Evolutionary conservation across 1,284 basidiomycete species (phyloP), one percentile per base, ranked within the genome.

Genomic region (Chiua sp.): DNA sequence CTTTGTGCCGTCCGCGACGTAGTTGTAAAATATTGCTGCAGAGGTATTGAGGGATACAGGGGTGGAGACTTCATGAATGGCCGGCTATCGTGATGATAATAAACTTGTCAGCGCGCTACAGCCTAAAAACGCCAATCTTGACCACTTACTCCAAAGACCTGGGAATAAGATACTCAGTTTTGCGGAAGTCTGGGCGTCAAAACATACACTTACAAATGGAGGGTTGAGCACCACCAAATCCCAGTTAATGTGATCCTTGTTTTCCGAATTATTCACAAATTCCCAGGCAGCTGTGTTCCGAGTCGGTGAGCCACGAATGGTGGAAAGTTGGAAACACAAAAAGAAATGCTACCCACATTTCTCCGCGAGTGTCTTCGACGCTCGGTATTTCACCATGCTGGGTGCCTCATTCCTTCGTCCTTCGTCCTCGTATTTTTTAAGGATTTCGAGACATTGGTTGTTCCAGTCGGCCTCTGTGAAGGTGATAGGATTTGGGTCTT

Each of bases 281-380:
- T 83, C 78, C 85, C 84, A 87, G 7, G 83, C 83, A 26, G 80
- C 80, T 78, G 48, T 2, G 52, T 49, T 50, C 42, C 12, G 8
- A 3, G 39, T 71, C 50, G 16, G 11, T n/a, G n/a, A 44, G 22
- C n/a, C n/a, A 44, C 4, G 11, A 28, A 23, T 22, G 6, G 26
- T 26, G 26, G 26, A 26, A 26, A 26, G 26, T 12, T 1, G 1
- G 10, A 49, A 26, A 20, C 16, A 18, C 22, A 23, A 42, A 20
- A 51, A 42, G 46, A 13, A 16, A 49, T 0, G 28, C 2, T 4
- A 6, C 53, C 69, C 63, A 82, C 82, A 83, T 63, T 73, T 77
- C 72, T 94, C 92, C 2, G 91, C 90, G 3, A 93, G 76, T 7
- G 83, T 85, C 78, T 94, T 93, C 28, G 82, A 84, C 18, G 82